Evolutionary conservation across 805 yeast genomes (phyloP), one percentile per base, ranked within the genome.

Genomic region (Saccharomyces mikatae): DNA sequence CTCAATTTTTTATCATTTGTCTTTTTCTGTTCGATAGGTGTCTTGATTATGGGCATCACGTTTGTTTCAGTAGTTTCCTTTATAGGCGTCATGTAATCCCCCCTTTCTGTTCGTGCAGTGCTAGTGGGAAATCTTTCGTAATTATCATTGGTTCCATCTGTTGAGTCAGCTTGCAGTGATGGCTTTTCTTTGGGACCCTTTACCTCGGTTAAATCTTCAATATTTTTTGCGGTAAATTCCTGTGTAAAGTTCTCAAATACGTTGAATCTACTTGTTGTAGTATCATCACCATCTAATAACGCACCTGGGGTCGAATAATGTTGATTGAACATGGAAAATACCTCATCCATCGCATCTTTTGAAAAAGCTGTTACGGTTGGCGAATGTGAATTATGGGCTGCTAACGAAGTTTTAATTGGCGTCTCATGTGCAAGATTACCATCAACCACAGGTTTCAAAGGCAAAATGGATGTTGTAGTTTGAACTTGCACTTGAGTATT

Each of bases 321-420:
- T 51, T 78, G 81, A 62, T 85, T 87, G 66, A 89, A 87, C 89
- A 89, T 87, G 14, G 80, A 78, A 57, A 79, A 74, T 0, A 89
- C 84, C 60, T 89, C 96, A 53, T 81, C 80, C 54, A 82, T 79
- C 1, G 96, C 92, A 62, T 83, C 81, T 51, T 82, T 81, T 0
- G 96, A 86, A 64, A 79, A 85, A 63, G 84, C 71, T 0, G 97
- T 90, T 58, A 86, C 78, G 0, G 96, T 89, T 0, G 95, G 96
- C 0, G 95, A 86, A 13, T 75, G 72, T 2, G 81, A 78, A 30
- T 3, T 11, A 17, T 17, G 21, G 24, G 44, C 13, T 9, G 24
- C 21, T 36, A 36, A 11, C 2, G 24, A 36, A 17, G 44, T 8
- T 6, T 67, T 63, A 28, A 56, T 56, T 8, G 49, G 47, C 30